phyloP scores from a whole-genome alignment of 352 stramenopile species.

The Pythium apleroticum region DNA sequence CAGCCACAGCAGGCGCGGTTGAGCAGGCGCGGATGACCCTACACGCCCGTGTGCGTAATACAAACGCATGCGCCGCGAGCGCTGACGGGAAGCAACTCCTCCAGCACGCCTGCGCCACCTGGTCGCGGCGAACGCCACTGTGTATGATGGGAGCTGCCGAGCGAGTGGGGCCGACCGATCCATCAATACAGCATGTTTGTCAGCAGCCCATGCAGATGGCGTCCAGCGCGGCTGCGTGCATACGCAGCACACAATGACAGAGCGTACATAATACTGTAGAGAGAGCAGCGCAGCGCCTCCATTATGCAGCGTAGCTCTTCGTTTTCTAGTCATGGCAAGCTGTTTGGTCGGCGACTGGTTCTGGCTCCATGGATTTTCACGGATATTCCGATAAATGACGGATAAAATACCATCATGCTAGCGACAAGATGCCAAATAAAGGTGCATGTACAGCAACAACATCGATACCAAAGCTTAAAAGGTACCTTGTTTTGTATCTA shows the following conservation, averaged over 20 bases:
- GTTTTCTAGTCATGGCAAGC: not conserved
- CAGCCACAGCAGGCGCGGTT: too few relatives aligned
- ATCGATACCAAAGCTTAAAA: not conserved
- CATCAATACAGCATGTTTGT: not conserved
- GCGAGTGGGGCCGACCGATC: not conserved
- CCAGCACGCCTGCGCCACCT: slow-evolving; percentile 15
- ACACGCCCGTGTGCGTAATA: slow-evolving; percentile 1
- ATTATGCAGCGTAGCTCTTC: not conserved
- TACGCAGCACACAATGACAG: not conserved
- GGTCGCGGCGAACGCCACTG: not conserved
- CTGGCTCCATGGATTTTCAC: slow-evolving; percentile 9
- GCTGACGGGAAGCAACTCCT: not conserved
- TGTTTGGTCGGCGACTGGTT: slow-evolving; percentile 1
- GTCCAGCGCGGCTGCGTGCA: slow-evolving; percentile 1
- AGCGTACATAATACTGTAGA: not conserved
- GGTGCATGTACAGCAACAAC: not conserved
- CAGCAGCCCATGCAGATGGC: slow-evolving; percentile 1
- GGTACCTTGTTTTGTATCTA: not conserved
- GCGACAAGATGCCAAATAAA: not conserved
- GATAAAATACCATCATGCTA: slow-evolving; percentile 2
- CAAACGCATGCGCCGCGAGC: not conserved
- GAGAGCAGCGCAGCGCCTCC: not conserved
- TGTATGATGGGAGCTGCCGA: not conserved
- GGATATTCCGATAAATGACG: slow-evolving; percentile 12
- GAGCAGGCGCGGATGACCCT: not conserved